Base-by-base conservation (phyloP, 1,139 yeast genomes). In the Pichia norvegensis region DNA sequence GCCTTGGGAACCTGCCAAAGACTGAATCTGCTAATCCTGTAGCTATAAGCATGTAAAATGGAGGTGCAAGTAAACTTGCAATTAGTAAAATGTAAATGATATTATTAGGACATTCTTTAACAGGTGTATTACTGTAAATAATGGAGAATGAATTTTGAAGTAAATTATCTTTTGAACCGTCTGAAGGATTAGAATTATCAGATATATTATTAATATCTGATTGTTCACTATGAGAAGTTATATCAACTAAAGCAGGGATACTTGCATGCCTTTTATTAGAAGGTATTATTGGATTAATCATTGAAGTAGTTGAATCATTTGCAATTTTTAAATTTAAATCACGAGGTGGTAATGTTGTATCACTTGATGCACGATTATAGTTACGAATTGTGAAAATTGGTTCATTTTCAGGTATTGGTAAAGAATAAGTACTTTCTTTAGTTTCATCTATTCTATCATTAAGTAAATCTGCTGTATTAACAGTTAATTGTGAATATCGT, bases 21-120 rank as follows among this genome's bases (percentile, higher is more conserved):
- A 46, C 46, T n/a, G 44, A 43, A 46, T 60, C 64, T 14, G 59
- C 33, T 29, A 47, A 52, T 14, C 64, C 64, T 1, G 50, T 43
- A 1, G 55, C 51, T 13, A 60, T 56, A 4, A 59, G 35, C 13
- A 59, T 43, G 55, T 57, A 55, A 38, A 61, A 54, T 13, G 64
- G 63, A 11, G 64, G 64, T 11, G 55, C 56, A 11, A 61, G 13
- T 20, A 56, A 39, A 5, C 60, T 52, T 13, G 51, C 22, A 2
- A 55, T 17, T 1, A 61, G 29, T 9, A 58, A 41, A 4, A 55
- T 36, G 36, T 56, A 53, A 3, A 21, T 22, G 2, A 29, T 20
- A 25, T 25, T 20, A 14, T 33, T 7, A 20, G 23, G 36, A 33
- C 19, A 16, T 33, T 35, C n/a, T 3, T 35, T 20, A 20, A 20